phyloP scores from a whole-genome alignment of 176 grass and related monocot genomes.

The Bromus sterilis region DNA sequence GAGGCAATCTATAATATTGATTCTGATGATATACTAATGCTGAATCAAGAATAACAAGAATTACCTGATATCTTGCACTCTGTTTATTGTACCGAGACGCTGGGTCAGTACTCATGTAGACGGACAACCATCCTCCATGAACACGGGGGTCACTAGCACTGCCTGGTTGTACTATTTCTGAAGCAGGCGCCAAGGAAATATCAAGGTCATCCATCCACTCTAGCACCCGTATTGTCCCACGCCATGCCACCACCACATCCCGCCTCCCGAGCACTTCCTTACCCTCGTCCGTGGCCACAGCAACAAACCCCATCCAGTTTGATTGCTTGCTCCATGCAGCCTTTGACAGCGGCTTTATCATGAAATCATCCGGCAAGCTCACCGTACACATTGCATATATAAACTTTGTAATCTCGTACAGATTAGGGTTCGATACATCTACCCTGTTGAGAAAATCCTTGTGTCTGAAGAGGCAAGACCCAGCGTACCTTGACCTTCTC shows the following conservation, averaged over 20 bases:
- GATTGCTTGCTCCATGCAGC: conserved; percentile 72
- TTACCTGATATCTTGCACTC: conserved; percentile 62
- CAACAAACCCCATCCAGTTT: conserved; percentile 91
- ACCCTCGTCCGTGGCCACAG: conserved; percentile 82
- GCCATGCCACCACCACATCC: conserved; percentile 84
- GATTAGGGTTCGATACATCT: conserved; percentile 40
- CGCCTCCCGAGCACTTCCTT: conserved; percentile 66
- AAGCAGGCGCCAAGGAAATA: conserved; percentile 63
- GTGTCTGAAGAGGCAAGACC: conserved; percentile 56
- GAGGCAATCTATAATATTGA: not conserved
- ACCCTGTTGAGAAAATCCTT: conserved; percentile 50
- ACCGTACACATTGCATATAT: conserved; percentile 77
- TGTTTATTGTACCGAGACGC: conserved; percentile 53
- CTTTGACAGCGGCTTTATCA: conserved; percentile 46
- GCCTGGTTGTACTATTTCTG: conserved; percentile 22
- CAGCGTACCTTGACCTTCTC: conserved; percentile 65
- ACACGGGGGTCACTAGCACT: conserved; percentile 31
- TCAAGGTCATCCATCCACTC: conserved; percentile 92
- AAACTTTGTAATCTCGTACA: conserved; percentile 77
- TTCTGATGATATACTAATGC: not conserved
- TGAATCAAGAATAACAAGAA: conserved; percentile 22
- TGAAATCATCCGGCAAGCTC: conserved; percentile 71
- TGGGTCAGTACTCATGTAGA: conserved; percentile 61
- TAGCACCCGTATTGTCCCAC: conserved; percentile 60
- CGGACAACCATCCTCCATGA: conserved; percentile 76